These are phyloP conservation scores for Eleusine coracana DNA, from an alignment of 176 grass and related monocot genomes.

Conservation along the genomic window DNA sequence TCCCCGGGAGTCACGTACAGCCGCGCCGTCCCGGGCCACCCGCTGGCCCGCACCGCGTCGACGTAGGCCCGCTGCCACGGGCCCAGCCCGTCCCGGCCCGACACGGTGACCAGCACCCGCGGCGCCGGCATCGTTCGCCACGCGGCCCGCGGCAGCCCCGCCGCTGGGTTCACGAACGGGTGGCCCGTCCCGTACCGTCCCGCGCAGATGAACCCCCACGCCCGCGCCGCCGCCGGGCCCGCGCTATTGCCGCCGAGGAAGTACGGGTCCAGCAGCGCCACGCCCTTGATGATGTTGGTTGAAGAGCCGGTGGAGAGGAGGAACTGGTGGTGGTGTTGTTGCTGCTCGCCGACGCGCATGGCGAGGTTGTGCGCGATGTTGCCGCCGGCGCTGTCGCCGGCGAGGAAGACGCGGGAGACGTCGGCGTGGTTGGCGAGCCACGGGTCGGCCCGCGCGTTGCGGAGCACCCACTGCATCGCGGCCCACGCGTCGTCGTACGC, in stretches of 20 bases:
- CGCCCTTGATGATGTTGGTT: slow-evolving; percentile 38
- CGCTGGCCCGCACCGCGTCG: slow-evolving; percentile 55
- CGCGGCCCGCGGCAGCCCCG: slow-evolving; percentile 21
- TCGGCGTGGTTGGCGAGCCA: slow-evolving; percentile 64
- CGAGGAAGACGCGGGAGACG: slow-evolving; percentile 54
- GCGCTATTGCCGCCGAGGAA: slow-evolving; percentile 57
- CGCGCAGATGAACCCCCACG: slow-evolving; percentile 66
- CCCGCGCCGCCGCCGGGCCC: neutral
- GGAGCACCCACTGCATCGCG: slow-evolving; percentile 60
- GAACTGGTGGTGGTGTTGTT: neutral
- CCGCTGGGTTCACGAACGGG: slow-evolving; percentile 66
- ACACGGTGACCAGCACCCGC: slow-evolving; percentile 60
- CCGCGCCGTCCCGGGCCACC: slow-evolving; percentile 39
- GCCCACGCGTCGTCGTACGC: slow-evolving; percentile 84
- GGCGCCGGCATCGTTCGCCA: slow-evolving; percentile 34
- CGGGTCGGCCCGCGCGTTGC: slow-evolving; percentile 19
- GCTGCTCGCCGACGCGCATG: slow-evolving; percentile 29
- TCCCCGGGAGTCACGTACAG: slow-evolving; percentile 54
- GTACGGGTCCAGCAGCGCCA: slow-evolving; percentile 68
- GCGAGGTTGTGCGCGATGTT: slow-evolving; percentile 92
- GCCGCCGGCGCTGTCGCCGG: slow-evolving; percentile 82
- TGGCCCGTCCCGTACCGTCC: slow-evolving; percentile 56
- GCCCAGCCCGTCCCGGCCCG: slow-evolving; percentile 53
- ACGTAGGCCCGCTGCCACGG: slow-evolving; percentile 62
- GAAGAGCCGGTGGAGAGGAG: neutral